A percentile compares a stretch with the other conserved stretches of the same genome.
These are phyloP conservation scores for Spatholobus suberectus DNA, from an alignment of 306 rosid genomes.

Conservation along the genomic window DNA sequence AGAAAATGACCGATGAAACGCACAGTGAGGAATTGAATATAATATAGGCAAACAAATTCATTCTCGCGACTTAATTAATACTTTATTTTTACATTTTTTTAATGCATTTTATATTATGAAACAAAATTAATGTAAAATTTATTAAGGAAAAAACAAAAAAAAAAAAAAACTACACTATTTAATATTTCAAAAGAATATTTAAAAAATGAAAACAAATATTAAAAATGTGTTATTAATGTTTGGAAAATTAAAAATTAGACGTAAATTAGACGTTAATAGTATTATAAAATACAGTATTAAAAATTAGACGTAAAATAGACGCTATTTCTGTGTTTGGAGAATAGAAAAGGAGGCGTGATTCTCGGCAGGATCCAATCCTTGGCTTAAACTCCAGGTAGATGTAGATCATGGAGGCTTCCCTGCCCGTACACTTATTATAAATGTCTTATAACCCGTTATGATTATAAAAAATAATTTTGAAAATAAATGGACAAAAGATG, in stretches of 20 bases:
- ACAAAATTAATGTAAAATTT: neutral
- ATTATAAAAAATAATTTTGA: no score
- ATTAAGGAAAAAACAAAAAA: neutral
- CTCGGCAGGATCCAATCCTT: constrained; percentile 28
- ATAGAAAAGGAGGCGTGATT: constrained; percentile 37
- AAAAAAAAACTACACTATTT: neutral
- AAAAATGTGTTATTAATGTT: neutral
- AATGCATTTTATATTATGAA: neutral
- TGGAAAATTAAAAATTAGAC: neutral
- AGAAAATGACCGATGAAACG: neutral
- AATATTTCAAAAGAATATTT: neutral
- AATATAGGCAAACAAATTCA: neutral
- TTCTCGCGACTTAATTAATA: neutral
- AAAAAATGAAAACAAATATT: no score
- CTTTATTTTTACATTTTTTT: neutral
- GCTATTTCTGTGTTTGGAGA: neutral
- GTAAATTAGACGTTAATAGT: neutral
- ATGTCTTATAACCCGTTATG: no score
- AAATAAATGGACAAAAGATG: no score
- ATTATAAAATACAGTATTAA: neutral
- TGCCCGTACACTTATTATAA: neutral
- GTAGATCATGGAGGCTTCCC: neutral
- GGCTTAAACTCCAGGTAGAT: neutral
- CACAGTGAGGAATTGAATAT: neutral
- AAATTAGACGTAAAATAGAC: neutral